A percentile compares a stretch with the other conserved stretches of the same genome.
Conservation (phyloP, 805 yeast genomes). For the Cyberlindnera maclurae region DNA sequence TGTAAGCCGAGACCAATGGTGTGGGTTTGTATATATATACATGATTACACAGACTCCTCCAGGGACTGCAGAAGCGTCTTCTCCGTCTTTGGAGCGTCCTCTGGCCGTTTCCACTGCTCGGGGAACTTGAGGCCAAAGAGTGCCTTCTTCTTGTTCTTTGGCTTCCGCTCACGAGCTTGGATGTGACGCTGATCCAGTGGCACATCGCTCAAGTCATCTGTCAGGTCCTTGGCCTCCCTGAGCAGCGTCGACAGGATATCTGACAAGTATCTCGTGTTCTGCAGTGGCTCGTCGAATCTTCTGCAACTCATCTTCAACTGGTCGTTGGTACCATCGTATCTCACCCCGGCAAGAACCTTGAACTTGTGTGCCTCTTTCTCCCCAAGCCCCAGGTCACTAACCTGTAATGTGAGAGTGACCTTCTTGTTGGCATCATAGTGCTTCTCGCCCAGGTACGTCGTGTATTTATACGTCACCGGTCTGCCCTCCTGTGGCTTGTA, state of each 20-base stretch:
- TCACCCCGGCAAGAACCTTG: slow-evolving; percentile 67
- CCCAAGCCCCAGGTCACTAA: slow-evolving; percentile 46
- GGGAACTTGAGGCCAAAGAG: slow-evolving; percentile 50
- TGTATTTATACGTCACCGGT: slow-evolving; percentile 64
- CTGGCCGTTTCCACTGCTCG: slow-evolving; percentile 68
- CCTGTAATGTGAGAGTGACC: slow-evolving; percentile 52
- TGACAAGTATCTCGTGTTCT: slow-evolving; percentile 71
- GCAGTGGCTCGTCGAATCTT: slow-evolving; percentile 69
- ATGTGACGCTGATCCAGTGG: slow-evolving; percentile 78
- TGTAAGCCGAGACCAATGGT: background rate
- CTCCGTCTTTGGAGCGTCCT: slow-evolving; percentile 54
- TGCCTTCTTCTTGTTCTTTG: slow-evolving; percentile 32
- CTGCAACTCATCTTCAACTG: slow-evolving; percentile 57
- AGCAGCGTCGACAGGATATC: slow-evolving; percentile 57
- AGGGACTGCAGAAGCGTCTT: slow-evolving; percentile 18
- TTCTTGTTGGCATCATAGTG: slow-evolving; percentile 51
- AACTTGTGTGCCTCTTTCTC: slow-evolving; percentile 62
- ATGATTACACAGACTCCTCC: slow-evolving; percentile 3
- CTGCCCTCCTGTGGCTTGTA: slow-evolving; percentile 43
- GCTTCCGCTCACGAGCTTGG: slow-evolving; percentile 34
- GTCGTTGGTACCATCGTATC: slow-evolving; percentile 60
- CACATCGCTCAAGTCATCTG: slow-evolving; percentile 64
- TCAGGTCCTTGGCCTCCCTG: slow-evolving; percentile 52
- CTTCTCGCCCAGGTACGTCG: slow-evolving; percentile 65
- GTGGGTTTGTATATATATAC: background rate